Percentiles rank a stretch among this genome's conserved stretches.
These are phyloP conservation scores for Cymbidium sinense DNA, from an alignment of 106 monocot species.

Conservation along the genomic window DNA sequence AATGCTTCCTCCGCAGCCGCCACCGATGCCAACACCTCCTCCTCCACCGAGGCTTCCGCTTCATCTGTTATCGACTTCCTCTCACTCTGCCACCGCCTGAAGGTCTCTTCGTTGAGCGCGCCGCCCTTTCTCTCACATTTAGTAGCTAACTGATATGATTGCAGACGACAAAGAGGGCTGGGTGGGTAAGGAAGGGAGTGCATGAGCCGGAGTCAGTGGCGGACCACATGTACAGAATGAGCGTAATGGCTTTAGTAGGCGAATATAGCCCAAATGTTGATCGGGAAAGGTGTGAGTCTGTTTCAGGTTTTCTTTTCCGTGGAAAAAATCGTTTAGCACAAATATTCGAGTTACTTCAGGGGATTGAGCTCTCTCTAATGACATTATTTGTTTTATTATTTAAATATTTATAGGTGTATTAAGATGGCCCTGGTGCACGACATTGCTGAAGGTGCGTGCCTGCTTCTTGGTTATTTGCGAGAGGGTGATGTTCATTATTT, in stretches of 20 bases:
- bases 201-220: slow-evolving; percentile 84
- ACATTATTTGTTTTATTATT: not conserved
- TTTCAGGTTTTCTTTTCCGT: not conserved
- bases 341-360: not conserved
- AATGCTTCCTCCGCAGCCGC: slow-evolving; percentile 12
- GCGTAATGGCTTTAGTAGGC: slow-evolving; percentile 77
- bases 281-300: slow-evolving; percentile 58
- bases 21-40: not conserved
- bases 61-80: not conserved
- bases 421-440: slow-evolving; percentile 95
- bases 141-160: not conserved
- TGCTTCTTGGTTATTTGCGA: slow-evolving; percentile 3
- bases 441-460: slow-evolving; percentile 66
- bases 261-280: slow-evolving; percentile 54
- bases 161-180: slow-evolving; percentile 88
- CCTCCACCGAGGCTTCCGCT: slow-evolving; percentile 15
- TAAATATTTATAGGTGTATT: slow-evolving; percentile 39
- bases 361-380: not conserved
- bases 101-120: not conserved
- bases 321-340: not conserved
- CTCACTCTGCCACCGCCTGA: slow-evolving; percentile 7
- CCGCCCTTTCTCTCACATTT: not conserved
- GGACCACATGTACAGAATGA: slow-evolving; percentile 99
- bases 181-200: slow-evolving; percentile 78
- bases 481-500: not conserved